Evolutionary conservation across 495 filamentous ascomycete species (phyloP).

Genomic region (Glonium stellatum): DNA sequence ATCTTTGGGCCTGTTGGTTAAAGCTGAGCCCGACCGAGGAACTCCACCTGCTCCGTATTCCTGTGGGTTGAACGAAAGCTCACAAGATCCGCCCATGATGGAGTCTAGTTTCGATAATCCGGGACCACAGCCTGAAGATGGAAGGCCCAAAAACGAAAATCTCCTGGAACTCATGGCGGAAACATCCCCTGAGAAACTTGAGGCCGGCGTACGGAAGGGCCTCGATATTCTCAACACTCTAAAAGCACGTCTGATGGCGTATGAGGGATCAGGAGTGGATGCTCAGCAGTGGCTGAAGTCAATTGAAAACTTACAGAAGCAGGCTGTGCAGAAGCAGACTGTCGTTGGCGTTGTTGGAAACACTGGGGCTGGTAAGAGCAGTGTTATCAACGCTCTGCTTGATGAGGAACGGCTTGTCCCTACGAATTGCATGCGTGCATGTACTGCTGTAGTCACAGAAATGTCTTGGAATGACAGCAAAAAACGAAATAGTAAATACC

Average conservation of each 20-base stretch:
- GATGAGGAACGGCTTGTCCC: slow-evolving; percentile 43
- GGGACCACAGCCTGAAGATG: not conserved
- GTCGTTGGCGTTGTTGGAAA: slow-evolving; percentile 35
- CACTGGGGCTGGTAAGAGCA: slow-evolving; percentile 33
- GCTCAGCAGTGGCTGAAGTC: slow-evolving; percentile 39
- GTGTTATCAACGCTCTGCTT: slow-evolving; percentile 34
- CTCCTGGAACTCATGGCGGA: slow-evolving; percentile 34
- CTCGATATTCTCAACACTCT: slow-evolving; percentile 35
- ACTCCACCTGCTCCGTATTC: too few relatives aligned
- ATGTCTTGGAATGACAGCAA: slow-evolving; percentile 53
- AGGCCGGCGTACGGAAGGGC: slow-evolving; percentile 37
- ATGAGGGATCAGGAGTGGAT: slow-evolving; percentile 23
- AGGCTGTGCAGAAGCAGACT: slow-evolving; percentile 30
- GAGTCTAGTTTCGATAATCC: not conserved
- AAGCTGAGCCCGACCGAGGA: too few relatives aligned
- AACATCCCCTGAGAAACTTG: slow-evolving; percentile 34
- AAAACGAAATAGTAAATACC: slow-evolving; percentile 43
- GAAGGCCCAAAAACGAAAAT: slow-evolving; percentile 7
- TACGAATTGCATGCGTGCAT: slow-evolving; percentile 56
- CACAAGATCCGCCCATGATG: slow-evolving; percentile 12
- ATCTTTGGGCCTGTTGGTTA: too few relatives aligned
- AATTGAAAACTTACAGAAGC: slow-evolving; percentile 39
- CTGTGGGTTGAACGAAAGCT: not conserved
- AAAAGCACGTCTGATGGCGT: slow-evolving; percentile 21
- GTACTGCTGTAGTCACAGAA: slow-evolving; percentile 60